These are phyloP conservation scores for Phanerochaete carnosa DNA, from an alignment of 768 basidiomycete species.

Conservation along the genomic window DNA sequence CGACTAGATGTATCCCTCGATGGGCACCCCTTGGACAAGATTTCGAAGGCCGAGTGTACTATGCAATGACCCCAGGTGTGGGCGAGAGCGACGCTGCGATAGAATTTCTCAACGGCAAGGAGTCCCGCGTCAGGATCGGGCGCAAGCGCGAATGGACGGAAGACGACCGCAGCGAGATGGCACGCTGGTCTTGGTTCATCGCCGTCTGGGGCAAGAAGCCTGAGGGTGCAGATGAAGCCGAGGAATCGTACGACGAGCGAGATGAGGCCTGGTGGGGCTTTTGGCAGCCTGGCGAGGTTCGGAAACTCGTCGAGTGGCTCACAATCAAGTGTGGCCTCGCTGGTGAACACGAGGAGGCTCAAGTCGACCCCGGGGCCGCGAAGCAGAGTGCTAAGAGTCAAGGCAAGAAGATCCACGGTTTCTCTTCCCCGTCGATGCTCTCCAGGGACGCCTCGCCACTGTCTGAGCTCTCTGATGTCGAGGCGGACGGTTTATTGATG, in stretches of 20 bases:
- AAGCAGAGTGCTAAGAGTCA: not conserved
- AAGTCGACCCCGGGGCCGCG: not conserved
- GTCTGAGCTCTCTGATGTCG: constrained; percentile 18
- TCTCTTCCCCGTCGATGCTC: not conserved
- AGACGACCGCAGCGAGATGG: constrained; percentile 51
- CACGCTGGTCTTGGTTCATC: constrained; percentile 76
- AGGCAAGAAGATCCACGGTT: not conserved
- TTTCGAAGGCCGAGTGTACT: constrained; percentile 63
- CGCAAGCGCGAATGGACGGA: constrained; percentile 36
- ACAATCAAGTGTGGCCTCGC: constrained; percentile 44
- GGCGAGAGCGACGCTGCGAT: constrained; percentile 51
- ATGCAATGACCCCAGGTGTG: constrained; percentile 57
- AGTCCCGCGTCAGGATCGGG: constrained; percentile 36
- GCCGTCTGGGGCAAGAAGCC: constrained; percentile 68
- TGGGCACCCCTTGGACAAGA: constrained; percentile 67
- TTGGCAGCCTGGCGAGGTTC: constrained; percentile 60
- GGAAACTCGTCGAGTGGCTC: constrained; percentile 65
- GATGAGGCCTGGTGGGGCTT: constrained; percentile 71
- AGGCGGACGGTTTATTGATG: constrained; percentile 17
- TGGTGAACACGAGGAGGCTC: constrained; percentile 18
- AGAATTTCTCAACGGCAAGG: constrained; percentile 27
- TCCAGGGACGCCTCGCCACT: constrained; percentile 13
- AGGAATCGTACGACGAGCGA: constrained; percentile 25
- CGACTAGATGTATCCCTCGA: constrained; percentile 46
- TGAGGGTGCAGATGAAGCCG: constrained; percentile 21